Conservation (phyloP, 768 basidiomycete species). For the Panus rudis region DNA sequence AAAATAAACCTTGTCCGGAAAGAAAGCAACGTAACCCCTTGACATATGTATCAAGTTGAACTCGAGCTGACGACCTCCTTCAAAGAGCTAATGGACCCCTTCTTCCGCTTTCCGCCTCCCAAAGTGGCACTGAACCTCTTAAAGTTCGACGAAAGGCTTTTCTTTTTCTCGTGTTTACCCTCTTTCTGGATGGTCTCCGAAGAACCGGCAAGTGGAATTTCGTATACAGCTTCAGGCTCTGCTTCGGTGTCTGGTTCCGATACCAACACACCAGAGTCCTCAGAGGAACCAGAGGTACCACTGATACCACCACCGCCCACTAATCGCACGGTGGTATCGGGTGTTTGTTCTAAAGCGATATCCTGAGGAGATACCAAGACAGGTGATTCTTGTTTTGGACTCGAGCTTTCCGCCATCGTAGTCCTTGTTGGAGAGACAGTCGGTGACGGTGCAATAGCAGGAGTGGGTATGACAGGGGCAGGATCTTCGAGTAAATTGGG, state of each 20-base stretch:
- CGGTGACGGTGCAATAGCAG: background rate
- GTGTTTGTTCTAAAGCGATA: slow-evolving; percentile 3
- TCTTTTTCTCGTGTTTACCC: slow-evolving; percentile 51
- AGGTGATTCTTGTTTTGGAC: slow-evolving; percentile 20
- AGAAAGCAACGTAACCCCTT: background rate
- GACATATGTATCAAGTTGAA: background rate
- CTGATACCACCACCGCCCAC: slow-evolving; percentile 46
- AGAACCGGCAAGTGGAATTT: no score
- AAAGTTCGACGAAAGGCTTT: slow-evolving; percentile 47
- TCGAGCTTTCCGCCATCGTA: no score
- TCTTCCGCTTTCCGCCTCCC: slow-evolving; percentile 41
- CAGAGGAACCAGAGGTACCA: slow-evolving; percentile 23
- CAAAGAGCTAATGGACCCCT: slow-evolving; percentile 41
- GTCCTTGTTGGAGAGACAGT: slow-evolving; percentile 6
- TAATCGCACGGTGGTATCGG: slow-evolving; percentile 46
- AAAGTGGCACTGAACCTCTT: slow-evolving; percentile 48
- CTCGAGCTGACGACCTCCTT: slow-evolving; percentile 30
- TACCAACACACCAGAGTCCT: slow-evolving; percentile 25
- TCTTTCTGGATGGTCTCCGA: no score
- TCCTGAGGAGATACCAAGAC: slow-evolving; percentile 18
- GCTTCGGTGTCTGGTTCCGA: slow-evolving; percentile 29
- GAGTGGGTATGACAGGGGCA: background rate
- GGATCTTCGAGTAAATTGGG: slow-evolving; percentile 12
- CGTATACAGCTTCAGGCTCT: slow-evolving; percentile 24
- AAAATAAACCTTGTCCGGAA: background rate